Percentiles rank a stretch among this genome's conserved stretches.
Evolutionary conservation across 2,329 filamentous ascomycete genomes (phyloP).

Genomic region (Fusarium sp.): DNA sequence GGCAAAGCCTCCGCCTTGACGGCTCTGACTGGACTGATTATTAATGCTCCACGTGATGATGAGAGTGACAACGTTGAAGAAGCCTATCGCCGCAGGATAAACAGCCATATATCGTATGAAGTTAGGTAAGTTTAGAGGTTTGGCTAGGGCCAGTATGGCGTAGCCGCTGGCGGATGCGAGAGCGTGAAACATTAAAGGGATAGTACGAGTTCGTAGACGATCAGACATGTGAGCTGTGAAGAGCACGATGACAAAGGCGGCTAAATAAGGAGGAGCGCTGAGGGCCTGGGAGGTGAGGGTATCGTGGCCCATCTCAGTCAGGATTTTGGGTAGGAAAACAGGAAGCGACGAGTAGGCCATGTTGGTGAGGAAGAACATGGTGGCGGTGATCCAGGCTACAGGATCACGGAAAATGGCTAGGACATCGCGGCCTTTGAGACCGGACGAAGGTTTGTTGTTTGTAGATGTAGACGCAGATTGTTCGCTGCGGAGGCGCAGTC

Average conservation of each 20-base stretch:
- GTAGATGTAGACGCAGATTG: slow-evolving; percentile 48
- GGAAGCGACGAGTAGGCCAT: slow-evolving; percentile 90
- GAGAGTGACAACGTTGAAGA: slow-evolving; percentile 86
- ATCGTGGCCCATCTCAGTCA: slow-evolving; percentile 80
- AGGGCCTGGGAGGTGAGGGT: slow-evolving; percentile 78
- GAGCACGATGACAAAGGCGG: slow-evolving; percentile 79
- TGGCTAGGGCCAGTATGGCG: slow-evolving; percentile 69
- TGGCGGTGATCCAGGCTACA: slow-evolving; percentile 74
- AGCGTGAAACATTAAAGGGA: slow-evolving; percentile 77
- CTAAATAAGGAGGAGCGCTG: slow-evolving; percentile 82
- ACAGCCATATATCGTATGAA: slow-evolving; percentile 77
- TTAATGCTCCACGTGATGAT: slow-evolving; percentile 92
- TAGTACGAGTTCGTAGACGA: slow-evolving; percentile 69
- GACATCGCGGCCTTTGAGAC: slow-evolving; percentile 68
- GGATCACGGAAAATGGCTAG: slow-evolving; percentile 57
- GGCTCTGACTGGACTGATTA: slow-evolving; percentile 77
- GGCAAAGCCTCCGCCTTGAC: slow-evolving; percentile 81
- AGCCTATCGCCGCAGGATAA: slow-evolving; percentile 82
- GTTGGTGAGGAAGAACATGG: slow-evolving; percentile 90
- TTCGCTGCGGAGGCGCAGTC: slow-evolving; percentile 71
- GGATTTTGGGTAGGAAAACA: slow-evolving; percentile 86
- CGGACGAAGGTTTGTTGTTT: slow-evolving; percentile 42
- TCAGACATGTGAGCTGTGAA: slow-evolving; percentile 80
- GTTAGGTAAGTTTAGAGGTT: slow-evolving; percentile 57
- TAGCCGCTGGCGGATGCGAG: slow-evolving; percentile 73